phyloP scores from a whole-genome alignment of 768 basidiomycete species.

The Scleroderma bovista region DNA sequence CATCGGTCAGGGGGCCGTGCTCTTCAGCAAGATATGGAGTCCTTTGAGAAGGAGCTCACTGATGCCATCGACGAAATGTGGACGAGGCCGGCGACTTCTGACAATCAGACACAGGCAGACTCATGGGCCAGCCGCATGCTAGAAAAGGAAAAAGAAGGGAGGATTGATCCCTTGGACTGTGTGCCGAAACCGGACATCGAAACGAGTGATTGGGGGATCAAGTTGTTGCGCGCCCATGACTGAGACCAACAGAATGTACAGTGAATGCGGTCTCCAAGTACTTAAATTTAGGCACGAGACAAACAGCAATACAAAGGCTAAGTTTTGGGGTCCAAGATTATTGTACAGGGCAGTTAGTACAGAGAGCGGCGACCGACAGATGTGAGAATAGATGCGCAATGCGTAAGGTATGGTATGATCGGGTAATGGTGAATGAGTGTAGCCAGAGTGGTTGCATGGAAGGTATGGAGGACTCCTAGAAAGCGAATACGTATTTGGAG shows the following conservation, averaged over 20 bases:
- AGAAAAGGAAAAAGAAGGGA: slow-evolving; percentile 43
- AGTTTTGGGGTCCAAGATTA: neutral
- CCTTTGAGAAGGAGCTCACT: slow-evolving; percentile 53
- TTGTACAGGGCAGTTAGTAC: neutral
- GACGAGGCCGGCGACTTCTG: slow-evolving; percentile 35
- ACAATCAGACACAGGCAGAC: slow-evolving; percentile 27
- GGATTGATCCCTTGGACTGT: slow-evolving; percentile 45
- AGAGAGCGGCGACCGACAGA: neutral
- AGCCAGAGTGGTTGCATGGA: neutral
- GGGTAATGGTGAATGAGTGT: neutral
- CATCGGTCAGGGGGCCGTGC: slow-evolving; percentile 62
- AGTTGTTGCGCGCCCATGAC: slow-evolving; percentile 10
- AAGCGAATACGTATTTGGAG: neutral
- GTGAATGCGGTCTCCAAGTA: too few species aligned
- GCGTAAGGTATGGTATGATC: slow-evolving; percentile 6
- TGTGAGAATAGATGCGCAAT: neutral
- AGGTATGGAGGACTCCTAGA: neutral
- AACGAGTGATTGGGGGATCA: slow-evolving; percentile 16
- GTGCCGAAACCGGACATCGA: slow-evolving; percentile 44
- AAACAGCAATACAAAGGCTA: neutral
- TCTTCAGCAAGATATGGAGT: slow-evolving; percentile 55
- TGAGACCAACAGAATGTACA: neutral
- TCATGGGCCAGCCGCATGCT: slow-evolving; percentile 53
- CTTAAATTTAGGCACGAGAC: too few species aligned
- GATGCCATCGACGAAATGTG: slow-evolving; percentile 63